Base-by-base conservation (phyloP, 257 asterid genomes). In the Ophiorrhiza pumila region DNA sequence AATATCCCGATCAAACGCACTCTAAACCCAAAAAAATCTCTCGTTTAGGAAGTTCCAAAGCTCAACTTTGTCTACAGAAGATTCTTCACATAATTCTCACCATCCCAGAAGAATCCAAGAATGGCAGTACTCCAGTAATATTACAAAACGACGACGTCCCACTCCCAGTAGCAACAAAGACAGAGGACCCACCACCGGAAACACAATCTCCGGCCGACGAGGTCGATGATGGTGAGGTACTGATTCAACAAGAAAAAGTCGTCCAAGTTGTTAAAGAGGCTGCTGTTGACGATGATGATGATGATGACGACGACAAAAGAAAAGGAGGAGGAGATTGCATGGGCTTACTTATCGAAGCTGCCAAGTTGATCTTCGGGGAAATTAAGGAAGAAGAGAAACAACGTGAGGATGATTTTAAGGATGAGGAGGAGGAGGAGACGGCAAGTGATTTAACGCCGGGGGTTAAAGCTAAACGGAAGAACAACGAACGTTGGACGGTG, bases 341-440 rank as follows among this genome's bases (percentile, higher is more conserved):
- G 76, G 75, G 41, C 4, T 74, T 83, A 69, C 88, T 83, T 22
- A 79, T 76, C 46, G 79, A 85, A 72, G 89, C 89, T 1, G 85
- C 86, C 22, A 60, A 71, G 73, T 55, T 82, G 67, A 75, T 82
- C 45, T 78, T 83, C 14, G 85, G 86, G 31, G 85, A 75, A 43
- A 71, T 73, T 23, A 49, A 57, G 31, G 85, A 71, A 13, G 68
- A 65, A 9, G 70, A 63, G 29, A 15, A 59, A 10, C 41, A 29
- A 20, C 25, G 41, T 17, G 7, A 31, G 14, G 67, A 52, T 4
- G 22, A 41, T 6, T 34, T n/a, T 12, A 42, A 46, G 13, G 63
- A 46, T 13, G 22, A 23, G 29, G 27, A 4, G 25, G 31, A 18
- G 17, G 34, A 29, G 60, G 60, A 0, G 9, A 6, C 25, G 27